Percentiles rank a stretch among this genome's conserved stretches.
Evolutionary conservation across 495 filamentous ascomycete species (phyloP).

Genomic region (Extremus antarcticus): DNA sequence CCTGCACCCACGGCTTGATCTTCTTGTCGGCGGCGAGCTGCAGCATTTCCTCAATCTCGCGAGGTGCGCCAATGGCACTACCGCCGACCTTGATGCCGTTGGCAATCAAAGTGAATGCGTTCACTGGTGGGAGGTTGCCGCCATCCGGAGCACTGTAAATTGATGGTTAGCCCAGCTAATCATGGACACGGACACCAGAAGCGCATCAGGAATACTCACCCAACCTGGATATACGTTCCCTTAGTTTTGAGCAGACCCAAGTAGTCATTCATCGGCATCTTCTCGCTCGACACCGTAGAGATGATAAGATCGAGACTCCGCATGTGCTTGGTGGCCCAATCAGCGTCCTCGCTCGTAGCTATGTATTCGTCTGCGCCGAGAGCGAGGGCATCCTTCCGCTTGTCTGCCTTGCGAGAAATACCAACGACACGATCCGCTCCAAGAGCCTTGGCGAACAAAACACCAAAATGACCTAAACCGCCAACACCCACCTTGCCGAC

Average conservation of each 20-base stretch:
- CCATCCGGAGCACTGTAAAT: no score
- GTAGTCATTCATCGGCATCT: conserved; percentile 68
- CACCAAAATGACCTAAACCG: conserved; percentile 63
- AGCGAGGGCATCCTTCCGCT: conserved; percentile 57
- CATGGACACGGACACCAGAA: no score
- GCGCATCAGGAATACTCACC: no score
- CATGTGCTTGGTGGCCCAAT: conserved; percentile 55
- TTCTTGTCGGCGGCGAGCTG: conserved; percentile 70
- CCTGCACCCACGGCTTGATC: conserved; percentile 72
- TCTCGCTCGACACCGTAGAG: conserved; percentile 58
- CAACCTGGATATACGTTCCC: conserved; percentile 75
- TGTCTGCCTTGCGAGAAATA: conserved; percentile 57
- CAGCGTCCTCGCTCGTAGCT: conserved; percentile 63
- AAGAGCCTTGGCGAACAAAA: conserved; percentile 60
- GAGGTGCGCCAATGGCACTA: conserved; percentile 68
- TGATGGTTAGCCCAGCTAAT: no score
- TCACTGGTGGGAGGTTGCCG: no score
- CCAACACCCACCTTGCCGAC: conserved; percentile 41
- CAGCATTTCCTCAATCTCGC: conserved; percentile 75
- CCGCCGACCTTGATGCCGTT: conserved; percentile 73
- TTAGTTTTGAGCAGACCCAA: conserved; percentile 56
- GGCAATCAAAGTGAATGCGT: conserved; percentile 9
- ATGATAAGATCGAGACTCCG: conserved; percentile 65
- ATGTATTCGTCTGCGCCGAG: conserved; percentile 64
- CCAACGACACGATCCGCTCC: conserved; percentile 68